These are phyloP conservation scores for Lonicera japonica DNA, from an alignment of 129 eudicot species.

Conservation along the genomic window DNA sequence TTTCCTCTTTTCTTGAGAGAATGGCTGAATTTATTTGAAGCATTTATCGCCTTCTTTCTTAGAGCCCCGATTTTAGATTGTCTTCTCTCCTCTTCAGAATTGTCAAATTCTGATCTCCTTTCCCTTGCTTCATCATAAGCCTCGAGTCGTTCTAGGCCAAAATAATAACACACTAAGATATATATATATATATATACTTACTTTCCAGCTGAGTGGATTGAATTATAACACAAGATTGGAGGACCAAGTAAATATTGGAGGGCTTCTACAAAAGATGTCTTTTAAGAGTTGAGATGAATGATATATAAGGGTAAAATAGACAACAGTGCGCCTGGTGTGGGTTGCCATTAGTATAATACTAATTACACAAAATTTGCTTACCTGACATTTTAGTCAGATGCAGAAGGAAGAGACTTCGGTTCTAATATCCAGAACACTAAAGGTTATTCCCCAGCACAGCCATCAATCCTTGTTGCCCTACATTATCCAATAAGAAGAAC, in stretches of 20 bases:
- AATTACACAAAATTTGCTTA: conserved; percentile 10
- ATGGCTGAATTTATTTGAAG: conserved; percentile 63
- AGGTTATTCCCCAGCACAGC: conserved; percentile 13
- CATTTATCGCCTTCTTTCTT: conserved; percentile 68
- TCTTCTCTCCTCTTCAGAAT: conserved; percentile 73
- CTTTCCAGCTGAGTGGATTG: too few species aligned
- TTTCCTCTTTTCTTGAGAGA: conserved; percentile 70
- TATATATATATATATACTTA: too few species aligned
- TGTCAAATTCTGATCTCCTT: conserved; percentile 62
- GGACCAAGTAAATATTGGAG: not conserved
- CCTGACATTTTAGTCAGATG: conserved; percentile 65
- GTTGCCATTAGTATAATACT: too few species aligned
- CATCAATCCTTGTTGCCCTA: conserved; percentile 14
- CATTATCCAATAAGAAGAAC: conserved; percentile 1
- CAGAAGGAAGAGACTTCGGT: conserved; percentile 35
- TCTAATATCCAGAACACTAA: conserved; percentile 14
- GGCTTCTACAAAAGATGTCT: too few species aligned
- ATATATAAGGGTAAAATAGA: too few species aligned
- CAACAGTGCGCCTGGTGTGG: too few species aligned
- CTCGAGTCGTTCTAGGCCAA: conserved; percentile 62
- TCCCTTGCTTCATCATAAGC: conserved; percentile 45
- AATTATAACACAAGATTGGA: too few species aligned
- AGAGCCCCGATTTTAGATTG: conserved; percentile 45
- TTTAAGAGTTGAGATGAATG: too few species aligned
- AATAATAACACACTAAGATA: not conserved